Conservation (phyloP, 805 yeast species). For the Blastobotrys robertii region DNA sequence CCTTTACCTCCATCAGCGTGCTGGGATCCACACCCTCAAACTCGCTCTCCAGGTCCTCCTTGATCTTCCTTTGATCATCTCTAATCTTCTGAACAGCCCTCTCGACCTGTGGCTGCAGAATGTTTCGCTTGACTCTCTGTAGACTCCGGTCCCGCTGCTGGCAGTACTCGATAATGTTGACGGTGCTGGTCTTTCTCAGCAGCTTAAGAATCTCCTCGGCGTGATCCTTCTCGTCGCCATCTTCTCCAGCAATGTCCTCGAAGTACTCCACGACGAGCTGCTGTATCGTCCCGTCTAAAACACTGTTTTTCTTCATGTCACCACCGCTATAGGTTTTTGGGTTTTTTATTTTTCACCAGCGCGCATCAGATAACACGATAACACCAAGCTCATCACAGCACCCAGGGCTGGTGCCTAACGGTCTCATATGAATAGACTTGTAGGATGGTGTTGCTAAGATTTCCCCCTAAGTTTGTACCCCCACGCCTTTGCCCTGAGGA, state of each 20-base stretch:
- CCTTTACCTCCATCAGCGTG: conserved; percentile 49
- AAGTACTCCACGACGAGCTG: conserved; percentile 22
- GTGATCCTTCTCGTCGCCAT: conserved; percentile 4
- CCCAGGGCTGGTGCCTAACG: too few relatives aligned
- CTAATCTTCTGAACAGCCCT: conserved; percentile 45
- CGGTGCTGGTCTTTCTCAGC: conserved; percentile 38
- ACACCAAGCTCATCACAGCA: too few relatives aligned
- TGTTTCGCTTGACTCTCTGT: conserved; percentile 56
- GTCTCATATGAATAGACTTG: too few relatives aligned
- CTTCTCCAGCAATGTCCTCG: conserved; percentile 4
- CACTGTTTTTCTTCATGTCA: background rate
- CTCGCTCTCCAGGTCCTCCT: conserved; percentile 30
- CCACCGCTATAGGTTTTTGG: background rate
- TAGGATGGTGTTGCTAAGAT: too few relatives aligned
- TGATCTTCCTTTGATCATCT: conserved; percentile 53
- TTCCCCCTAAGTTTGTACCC: too few relatives aligned
- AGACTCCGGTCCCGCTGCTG: conserved; percentile 37
- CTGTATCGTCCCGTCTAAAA: conserved; percentile 18
- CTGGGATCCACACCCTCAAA: conserved; percentile 30
- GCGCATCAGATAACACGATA: too few relatives aligned
- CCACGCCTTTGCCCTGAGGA: too few relatives aligned
- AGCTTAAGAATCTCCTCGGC: conserved; percentile 29
- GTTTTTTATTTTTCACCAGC: background rate
- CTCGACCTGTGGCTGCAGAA: conserved; percentile 55
- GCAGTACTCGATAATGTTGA: conserved; percentile 4